Conservation (phyloP, 768 basidiomycete species). For the Termitomyces sp. region DNA sequence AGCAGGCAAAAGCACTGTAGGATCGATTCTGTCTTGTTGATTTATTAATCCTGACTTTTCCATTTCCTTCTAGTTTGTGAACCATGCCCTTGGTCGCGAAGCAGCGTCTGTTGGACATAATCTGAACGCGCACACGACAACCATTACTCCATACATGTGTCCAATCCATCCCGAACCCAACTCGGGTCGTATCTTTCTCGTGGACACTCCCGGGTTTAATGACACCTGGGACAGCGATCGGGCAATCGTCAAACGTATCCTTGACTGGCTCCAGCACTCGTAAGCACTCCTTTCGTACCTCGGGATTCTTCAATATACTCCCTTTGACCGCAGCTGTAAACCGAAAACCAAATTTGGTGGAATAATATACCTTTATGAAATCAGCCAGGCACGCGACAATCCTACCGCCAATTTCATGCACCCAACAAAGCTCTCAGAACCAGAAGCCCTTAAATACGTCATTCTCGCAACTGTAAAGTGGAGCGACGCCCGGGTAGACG, state of each 20-base stretch:
- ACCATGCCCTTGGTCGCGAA: conserved; percentile 17
- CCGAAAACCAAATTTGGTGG: conserved; percentile 13
- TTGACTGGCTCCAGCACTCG: conserved; percentile 26
- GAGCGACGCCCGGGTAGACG: neutral
- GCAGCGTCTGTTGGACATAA: conserved; percentile 20
- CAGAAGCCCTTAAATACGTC: conserved; percentile 8
- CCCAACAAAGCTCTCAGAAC: conserved; percentile 13
- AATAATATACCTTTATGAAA: conserved; percentile 13
- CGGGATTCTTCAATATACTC: neutral
- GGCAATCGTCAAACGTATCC: conserved; percentile 21
- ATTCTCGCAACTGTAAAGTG: conserved; percentile 13
- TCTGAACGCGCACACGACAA: conserved; percentile 22
- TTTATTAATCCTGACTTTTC: neutral
- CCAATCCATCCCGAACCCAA: neutral
- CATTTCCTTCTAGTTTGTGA: conserved; percentile 22
- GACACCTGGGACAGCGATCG: conserved; percentile 21
- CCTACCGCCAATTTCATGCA: conserved; percentile 12
- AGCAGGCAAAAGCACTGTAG: conserved; percentile 18
- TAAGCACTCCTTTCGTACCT: conserved; percentile 8
- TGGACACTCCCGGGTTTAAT: conserved; percentile 32
- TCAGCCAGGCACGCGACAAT: conserved; percentile 12
- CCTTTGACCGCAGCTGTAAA: conserved; percentile 7
- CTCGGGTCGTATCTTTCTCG: conserved; percentile 20
- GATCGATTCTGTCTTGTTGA: neutral
- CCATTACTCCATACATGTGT: conserved; percentile 14